Evolutionary conservation across 1,284 basidiomycete species (phyloP), one percentile per base, ranked within the genome.

Genomic region (Moesziomyces sp.): DNA sequence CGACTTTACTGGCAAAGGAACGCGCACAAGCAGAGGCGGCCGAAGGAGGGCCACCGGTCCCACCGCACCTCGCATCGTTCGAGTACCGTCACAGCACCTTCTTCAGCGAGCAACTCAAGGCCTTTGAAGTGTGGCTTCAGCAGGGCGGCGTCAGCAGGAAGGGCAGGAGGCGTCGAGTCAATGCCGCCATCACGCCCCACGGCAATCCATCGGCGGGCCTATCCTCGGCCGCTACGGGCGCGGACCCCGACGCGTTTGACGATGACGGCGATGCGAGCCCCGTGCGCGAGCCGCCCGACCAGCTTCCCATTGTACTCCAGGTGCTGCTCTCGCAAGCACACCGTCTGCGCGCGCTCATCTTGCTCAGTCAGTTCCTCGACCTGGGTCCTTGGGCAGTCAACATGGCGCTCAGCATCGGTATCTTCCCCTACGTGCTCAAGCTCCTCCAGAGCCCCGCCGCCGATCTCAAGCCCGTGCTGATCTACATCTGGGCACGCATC

Each of bases 401-500:
- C 76, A 90, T 97, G 42, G 94, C 97, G 8, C 88, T 99, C 40
- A 93, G 93, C n/a, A 97, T 99, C 79, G 96, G 96, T 21, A 98
- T 99, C 81, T 99, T 98, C 86, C 97, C 97, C 2, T 99, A 99
- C 83, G 97, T 98, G 47, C 93, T 94, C 69, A 96, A 97, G 81
- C 89, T 99, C 6, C 88, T 99, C 3, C 95, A 97, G 85, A 94
- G 94, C 0, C 94, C 95, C 0, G 93, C 94, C 0, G 91, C 92
- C 70, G 96, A 99, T 81, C 89, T 99, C 30, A 92, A 94, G 52
- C 96, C 97, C 0, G 95, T 99, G n/a, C 88, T 99, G 33, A 97
- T 99, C 76, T 99, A 98, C 86, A 98, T 99, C 69, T 99, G 97
- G 97, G 93, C 96, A 1, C 89, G 96, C 18, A 97, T 99, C 66